Evolutionary conservation across 345 rosid genomes (phyloP).

Genomic region (Sisymbrium altissimum): DNA sequence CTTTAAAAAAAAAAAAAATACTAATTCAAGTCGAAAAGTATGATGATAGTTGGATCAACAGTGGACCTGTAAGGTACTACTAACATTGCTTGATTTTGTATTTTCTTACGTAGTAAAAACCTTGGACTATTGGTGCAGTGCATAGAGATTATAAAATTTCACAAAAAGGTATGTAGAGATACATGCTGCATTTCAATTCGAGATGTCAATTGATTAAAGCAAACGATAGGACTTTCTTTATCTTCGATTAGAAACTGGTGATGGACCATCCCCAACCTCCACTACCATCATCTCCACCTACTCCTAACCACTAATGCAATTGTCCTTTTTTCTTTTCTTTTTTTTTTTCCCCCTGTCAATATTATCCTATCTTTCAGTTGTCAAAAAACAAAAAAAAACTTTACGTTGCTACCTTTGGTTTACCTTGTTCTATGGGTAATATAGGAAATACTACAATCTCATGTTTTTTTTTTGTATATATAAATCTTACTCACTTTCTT

Average conservation of each 20-base stretch:
- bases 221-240: conserved; percentile 26
- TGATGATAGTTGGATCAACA: neutral
- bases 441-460: too few relatives aligned
- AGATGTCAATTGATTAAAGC: conserved; percentile 27
- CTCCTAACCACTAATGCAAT: conserved; percentile 53
- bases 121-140: neutral
- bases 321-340: neutral
- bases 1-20: neutral
- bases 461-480: too few relatives aligned
- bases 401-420: neutral
- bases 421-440: too few relatives aligned
- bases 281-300: conserved; percentile 59
- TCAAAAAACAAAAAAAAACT: neutral
- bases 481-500: too few relatives aligned
- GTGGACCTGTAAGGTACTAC: neutral
- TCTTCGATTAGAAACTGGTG: conserved; percentile 19
- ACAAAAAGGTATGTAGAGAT: neutral
- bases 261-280: conserved; percentile 34
- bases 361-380: neutral
- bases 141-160: neutral
- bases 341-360: neutral
- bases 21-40: neutral
- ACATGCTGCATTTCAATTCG: conserved; percentile 6
- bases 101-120: neutral
- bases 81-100: neutral